A percentile compares a stretch with the other conserved stretches of the same genome.
phyloP scores from a whole-genome alignment of 768 basidiomycete genomes.

The Lactarius indigo region DNA sequence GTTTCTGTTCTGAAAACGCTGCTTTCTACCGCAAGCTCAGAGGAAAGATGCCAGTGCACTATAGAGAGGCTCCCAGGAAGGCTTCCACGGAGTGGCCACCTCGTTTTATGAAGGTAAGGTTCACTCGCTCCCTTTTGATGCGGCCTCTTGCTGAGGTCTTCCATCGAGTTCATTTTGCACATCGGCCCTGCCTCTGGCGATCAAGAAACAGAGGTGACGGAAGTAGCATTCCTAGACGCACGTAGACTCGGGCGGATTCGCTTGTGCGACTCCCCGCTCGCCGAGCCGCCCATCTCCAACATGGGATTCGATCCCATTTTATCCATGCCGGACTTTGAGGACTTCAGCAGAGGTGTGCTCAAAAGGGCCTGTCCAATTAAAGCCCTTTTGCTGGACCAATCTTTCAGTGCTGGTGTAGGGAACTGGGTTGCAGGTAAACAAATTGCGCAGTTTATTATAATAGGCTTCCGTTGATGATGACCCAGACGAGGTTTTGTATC shows the following conservation, averaged over 20 bases:
- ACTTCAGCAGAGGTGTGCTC: slow-evolving; percentile 46
- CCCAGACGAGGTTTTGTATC: slow-evolving; percentile 69
- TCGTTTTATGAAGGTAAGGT: slow-evolving; percentile 55
- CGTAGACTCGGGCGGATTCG: slow-evolving; percentile 70
- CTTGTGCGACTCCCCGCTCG: slow-evolving; percentile 51
- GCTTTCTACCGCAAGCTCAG: slow-evolving; percentile 39
- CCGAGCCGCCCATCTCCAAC: slow-evolving; percentile 65
- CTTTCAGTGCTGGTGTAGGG: slow-evolving; percentile 76
- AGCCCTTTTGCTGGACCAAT: slow-evolving; percentile 72
- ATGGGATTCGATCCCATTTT: slow-evolving; percentile 78
- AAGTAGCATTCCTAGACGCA: slow-evolving; percentile 70
- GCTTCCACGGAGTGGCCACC: slow-evolving; percentile 58
- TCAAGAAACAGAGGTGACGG: slow-evolving; percentile 32
- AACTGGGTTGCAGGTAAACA: slow-evolving; percentile 76
- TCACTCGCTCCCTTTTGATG: neutral
- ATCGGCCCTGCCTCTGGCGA: slow-evolving; percentile 34
- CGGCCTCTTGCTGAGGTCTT: neutral
- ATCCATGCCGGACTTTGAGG: slow-evolving; percentile 54
- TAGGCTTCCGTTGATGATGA: neutral
- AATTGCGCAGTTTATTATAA: neutral
- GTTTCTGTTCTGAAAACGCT: slow-evolving; percentile 2
- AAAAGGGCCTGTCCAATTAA: slow-evolving; percentile 67
- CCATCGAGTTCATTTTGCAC: slow-evolving; percentile 59
- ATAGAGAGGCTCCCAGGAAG: slow-evolving; percentile 44
- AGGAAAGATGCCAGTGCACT: slow-evolving; percentile 46